Base-by-base conservation (phyloP, 495 filamentous ascomycete genomes). In the Lasiosphaeriaceae sp. region DNA sequence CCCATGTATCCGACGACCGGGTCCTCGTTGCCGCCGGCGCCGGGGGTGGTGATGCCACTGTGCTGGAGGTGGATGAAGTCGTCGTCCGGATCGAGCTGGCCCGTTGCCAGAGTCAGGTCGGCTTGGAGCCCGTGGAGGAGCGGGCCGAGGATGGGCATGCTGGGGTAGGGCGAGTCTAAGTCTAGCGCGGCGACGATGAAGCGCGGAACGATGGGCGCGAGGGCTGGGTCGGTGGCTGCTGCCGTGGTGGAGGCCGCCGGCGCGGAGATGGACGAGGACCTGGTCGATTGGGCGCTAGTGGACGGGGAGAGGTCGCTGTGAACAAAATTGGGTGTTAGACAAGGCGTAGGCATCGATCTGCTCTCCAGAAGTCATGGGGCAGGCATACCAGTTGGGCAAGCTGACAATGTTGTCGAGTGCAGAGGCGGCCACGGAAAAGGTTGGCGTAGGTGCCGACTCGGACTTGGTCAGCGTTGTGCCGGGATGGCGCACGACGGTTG, bases 101-200 rank as follows among this genome's bases (percentile, higher is more conserved):
- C 52, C 11, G 61, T 55, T 16, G 45, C 51, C 14, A 65, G 26
- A 2, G 31, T 51, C 46, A 69, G 55, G 44, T 77, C 65, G 4
- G 80, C 77, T 34, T 75, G 75, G 23, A 86, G 58, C 0, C 71
- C 70, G 26, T 80, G 62, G n/a, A 74, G 66, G 48, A 86, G 70
- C 47, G 83, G 76, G 1, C 64, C 61, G 5, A 86, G 58, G 12
- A 86, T 65, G 17, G 71, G 62, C 34, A 78, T 77, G 12, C 73
- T 75, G 0, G 78, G 73, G 63, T 83, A 79, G 0, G 82, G 82
- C 0, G 77, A 77, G 59, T 82, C 81, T 44, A 81, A 68, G 50
- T 83, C 82, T 21, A 84, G 57, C 26, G 61, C 60, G 19, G 81
- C 65, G 41, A 76, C 60, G 17, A 84, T n/a, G 58, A 83, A 84